Percentiles rank a stretch among this genome's conserved stretches.
phyloP scores from a whole-genome alignment of 2,329 filamentous ascomycete genomes.

The Trichoderma sp. region DNA sequence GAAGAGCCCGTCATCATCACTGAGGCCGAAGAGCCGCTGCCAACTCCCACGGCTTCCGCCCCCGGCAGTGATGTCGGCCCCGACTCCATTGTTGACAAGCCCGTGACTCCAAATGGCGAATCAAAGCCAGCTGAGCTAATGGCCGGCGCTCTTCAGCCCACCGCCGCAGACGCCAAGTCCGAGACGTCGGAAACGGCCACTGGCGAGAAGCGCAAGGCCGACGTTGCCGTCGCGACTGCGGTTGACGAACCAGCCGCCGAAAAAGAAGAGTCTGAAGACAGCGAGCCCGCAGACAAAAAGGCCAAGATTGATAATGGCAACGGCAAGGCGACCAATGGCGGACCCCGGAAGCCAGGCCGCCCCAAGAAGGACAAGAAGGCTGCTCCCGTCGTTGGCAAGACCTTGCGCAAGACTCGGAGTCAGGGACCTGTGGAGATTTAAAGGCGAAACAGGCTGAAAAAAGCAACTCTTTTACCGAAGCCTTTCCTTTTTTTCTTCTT shows the following conservation, averaged over 20 bases:
- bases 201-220: slow-evolving; percentile 41
- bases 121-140: slow-evolving; percentile 21
- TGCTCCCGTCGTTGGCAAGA: slow-evolving; percentile 35
- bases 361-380: slow-evolving; percentile 40
- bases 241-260: slow-evolving; percentile 23
- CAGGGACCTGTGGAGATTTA: slow-evolving; percentile 39
- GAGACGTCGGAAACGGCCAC: slow-evolving; percentile 20
- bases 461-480: not conserved
- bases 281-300: slow-evolving; percentile 40
- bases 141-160: slow-evolving; percentile 20
- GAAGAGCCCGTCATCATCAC: slow-evolving; percentile 30
- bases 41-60: slow-evolving; percentile 25
- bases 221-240: slow-evolving; percentile 24
- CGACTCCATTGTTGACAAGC: slow-evolving; percentile 18
- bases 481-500: not conserved
- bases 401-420: slow-evolving; percentile 44
- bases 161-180: not conserved
- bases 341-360: slow-evolving; percentile 29
- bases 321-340: slow-evolving; percentile 23
- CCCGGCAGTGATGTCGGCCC: slow-evolving; percentile 25
- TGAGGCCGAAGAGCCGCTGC: slow-evolving; percentile 27
- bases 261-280: slow-evolving; percentile 30
- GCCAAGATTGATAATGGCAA: slow-evolving; percentile 37
- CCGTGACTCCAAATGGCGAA: slow-evolving; percentile 17
- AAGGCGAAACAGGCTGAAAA: not conserved